Conservation (phyloP, 176 grass and related monocot genomes). For the Cenchrus purpureus region DNA sequence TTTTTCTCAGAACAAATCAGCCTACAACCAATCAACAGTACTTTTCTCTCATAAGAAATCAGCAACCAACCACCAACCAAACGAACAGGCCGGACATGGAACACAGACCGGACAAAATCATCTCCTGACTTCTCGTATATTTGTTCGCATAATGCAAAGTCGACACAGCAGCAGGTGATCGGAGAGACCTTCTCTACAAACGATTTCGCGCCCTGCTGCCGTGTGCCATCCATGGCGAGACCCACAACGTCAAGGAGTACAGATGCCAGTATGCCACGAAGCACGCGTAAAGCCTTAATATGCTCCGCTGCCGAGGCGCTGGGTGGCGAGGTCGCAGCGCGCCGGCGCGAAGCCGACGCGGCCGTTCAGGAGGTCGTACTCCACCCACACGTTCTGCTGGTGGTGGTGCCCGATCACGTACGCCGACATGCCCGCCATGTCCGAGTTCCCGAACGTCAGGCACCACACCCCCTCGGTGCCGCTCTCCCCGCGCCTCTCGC, state of each 20-base stretch:
- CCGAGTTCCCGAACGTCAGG: conserved; percentile 80
- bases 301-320: conserved; percentile 21
- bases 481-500: conserved; percentile 49
- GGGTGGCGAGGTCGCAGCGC: conserved; percentile 60
- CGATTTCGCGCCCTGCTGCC: conserved; percentile 44
- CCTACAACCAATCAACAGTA: too few relatives aligned
- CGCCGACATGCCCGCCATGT: conserved; percentile 68
- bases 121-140: background rate
- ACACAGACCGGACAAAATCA: too few relatives aligned
- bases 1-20: too few relatives aligned
- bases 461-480: conserved; percentile 71
- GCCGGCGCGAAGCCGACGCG: conserved; percentile 65
- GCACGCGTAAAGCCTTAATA: background rate
- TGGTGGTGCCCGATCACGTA: conserved; percentile 91
- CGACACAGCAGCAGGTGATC: conserved; percentile 41
- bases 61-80: too few relatives aligned
- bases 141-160: background rate
- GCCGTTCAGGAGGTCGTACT: conserved; percentile 80
- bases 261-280: background rate
- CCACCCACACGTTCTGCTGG: conserved; percentile 89
- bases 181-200: conserved; percentile 46
- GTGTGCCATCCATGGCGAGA: background rate
- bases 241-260: background rate
- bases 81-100: too few relatives aligned
- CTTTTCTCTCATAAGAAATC: too few relatives aligned